A percentile compares a stretch with the other conserved stretches of the same genome.
Conservation (phyloP, 495 filamentous ascomycete species). For the Penicillium macrosclerotiorum region DNA sequence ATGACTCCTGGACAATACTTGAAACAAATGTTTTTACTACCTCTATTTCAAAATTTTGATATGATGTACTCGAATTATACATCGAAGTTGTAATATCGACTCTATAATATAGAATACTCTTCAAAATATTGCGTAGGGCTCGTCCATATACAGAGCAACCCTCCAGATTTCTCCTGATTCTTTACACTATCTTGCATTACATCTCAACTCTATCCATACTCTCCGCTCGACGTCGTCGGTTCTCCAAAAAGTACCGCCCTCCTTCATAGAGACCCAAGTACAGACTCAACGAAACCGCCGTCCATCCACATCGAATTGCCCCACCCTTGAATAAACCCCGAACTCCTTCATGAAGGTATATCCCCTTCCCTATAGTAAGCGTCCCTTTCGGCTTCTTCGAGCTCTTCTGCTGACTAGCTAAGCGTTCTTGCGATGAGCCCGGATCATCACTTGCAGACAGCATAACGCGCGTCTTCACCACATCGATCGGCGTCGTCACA, state of each 20-base stretch:
- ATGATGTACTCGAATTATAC: too few relatives aligned
- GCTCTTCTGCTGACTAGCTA: too few relatives aligned
- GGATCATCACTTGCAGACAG: constrained; percentile 42
- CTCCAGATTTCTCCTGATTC: too few relatives aligned
- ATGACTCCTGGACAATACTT: constrained; percentile 10
- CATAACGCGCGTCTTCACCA: constrained; percentile 82
- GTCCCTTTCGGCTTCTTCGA: constrained; percentile 23
- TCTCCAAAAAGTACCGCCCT: constrained; percentile 67
- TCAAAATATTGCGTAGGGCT: too few relatives aligned
- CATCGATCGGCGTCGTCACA: constrained; percentile 78
- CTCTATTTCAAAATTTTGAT: too few relatives aligned
- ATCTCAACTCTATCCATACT: too few relatives aligned
- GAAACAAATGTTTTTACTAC: too few relatives aligned
- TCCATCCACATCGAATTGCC: constrained; percentile 72
- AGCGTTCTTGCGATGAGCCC: not conserved
- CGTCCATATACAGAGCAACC: too few relatives aligned
- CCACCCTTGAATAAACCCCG: constrained; percentile 78
- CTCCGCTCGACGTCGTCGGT: constrained; percentile 26
- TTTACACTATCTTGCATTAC: too few relatives aligned
- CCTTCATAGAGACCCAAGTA: constrained; percentile 87
- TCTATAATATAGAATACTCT: too few relatives aligned
- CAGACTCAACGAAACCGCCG: constrained; percentile 72
- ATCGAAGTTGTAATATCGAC: too few relatives aligned
- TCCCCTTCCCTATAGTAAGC: constrained; percentile 58
- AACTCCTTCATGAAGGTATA: constrained; percentile 62